A percentile compares a stretch with the other conserved stretches of the same genome.
phyloP scores from a whole-genome alignment of 768 basidiomycete genomes.

The Lactarius deliciosus region DNA sequence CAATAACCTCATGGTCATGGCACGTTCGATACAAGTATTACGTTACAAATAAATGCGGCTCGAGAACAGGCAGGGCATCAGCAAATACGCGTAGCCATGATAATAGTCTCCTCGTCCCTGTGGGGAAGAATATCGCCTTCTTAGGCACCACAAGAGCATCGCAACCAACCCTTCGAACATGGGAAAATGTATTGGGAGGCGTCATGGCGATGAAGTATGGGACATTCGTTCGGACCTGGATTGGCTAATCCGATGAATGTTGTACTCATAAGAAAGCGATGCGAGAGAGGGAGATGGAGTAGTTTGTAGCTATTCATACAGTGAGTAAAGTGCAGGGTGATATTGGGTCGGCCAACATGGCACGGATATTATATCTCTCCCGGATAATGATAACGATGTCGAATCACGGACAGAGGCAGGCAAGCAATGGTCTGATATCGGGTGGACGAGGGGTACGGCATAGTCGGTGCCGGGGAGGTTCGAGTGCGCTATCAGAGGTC shows the following conservation, averaged over 20 bases:
- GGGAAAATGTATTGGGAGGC: not conserved
- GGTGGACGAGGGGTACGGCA: not conserved
- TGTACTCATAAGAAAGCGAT: not conserved
- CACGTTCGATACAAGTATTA: not conserved
- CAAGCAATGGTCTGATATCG: not conserved
- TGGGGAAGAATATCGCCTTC: not conserved
- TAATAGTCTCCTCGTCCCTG: not conserved
- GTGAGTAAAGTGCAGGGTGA: constrained; percentile 4
- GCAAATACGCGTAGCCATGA: not conserved
- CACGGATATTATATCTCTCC: constrained; percentile 10
- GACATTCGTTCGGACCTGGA: not conserved
- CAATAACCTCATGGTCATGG: not conserved
- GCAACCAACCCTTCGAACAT: not conserved
- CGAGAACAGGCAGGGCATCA: not conserved
- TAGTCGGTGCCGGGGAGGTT: not conserved
- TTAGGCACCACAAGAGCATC: not conserved
- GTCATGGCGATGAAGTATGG: not conserved
- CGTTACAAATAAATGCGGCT: not conserved
- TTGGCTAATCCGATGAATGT: not conserved
- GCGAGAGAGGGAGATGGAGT: not conserved
- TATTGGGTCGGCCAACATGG: constrained; percentile 2
- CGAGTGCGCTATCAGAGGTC: not conserved
- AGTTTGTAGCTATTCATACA: constrained; percentile 13
- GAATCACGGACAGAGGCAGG: not conserved
- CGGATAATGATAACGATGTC: constrained; percentile 20